Evolutionary conservation across 225 moss, liverwort and hornwort genomes (phyloP), one percentile per base, ranked within the genome.

Genomic region (Ulota crispa): DNA sequence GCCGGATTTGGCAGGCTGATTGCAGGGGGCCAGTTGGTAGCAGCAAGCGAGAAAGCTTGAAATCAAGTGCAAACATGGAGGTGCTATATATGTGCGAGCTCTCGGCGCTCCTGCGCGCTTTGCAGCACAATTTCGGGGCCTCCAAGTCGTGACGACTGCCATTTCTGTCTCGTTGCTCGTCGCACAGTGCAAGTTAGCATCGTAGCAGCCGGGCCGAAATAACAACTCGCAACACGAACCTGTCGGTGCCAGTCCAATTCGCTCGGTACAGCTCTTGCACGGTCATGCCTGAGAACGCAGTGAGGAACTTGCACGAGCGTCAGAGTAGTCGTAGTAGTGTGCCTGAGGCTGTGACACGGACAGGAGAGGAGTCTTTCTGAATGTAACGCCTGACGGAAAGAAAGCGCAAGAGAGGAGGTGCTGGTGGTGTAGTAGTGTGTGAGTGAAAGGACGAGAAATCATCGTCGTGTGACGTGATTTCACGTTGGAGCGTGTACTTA

Each of bases 121-220:
- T 85, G 85, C 78, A 82, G 85, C 85, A 85, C 82, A 85, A 82
- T 85, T 82, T 78, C 68, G 73, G 85, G 85, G 74, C 85, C 82
- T 78, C 82, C 85, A 82, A 77, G 65, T 81, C 71, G 64, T 71
- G 80, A 74, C 83, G 47, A 36, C 63, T 72, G 80, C 68, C 69
- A 68, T 68, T 82, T 76, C 69, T 47, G 82, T 82, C 83, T 5
- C 39, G 39, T 39, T 39, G 64, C 77, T 53, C 68, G 75, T 84
- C 80, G 39, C 66, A 78, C 68, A 60, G 74, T n/a, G 74, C n/a
- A n/a, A n/a, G n/a, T n/a, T 68, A 77, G 77, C 32, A 77, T 65
- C 65, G 65, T 65, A 66, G 65, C 37, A 77, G 77, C 66, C 62
- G 64, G 56, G 60, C 68, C 70, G 71, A 70, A 85, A 70, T 70